Conservation (phyloP, 176 grass and related monocot species). For the Avena eriantha region DNA sequence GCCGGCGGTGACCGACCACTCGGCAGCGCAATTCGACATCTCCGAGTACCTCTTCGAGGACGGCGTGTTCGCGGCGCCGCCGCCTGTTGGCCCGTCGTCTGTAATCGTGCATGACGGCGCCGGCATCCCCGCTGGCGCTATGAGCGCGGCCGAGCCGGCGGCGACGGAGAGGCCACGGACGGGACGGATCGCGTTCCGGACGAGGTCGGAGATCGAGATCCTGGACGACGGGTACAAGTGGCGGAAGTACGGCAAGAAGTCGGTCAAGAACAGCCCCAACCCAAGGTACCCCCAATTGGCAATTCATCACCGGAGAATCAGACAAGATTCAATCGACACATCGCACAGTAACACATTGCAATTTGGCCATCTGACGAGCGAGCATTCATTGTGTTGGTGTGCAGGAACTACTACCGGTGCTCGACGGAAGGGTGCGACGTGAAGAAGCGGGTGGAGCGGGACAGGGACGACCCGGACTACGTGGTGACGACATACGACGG, state of each 20-base stretch:
- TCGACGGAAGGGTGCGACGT: slow-evolving; percentile 92
- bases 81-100: background rate
- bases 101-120: background rate
- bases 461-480: slow-evolving; percentile 80
- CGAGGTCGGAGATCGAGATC: slow-evolving; percentile 76
- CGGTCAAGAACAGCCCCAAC: slow-evolving; percentile 98
- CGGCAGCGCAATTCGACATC: slow-evolving; percentile 55
- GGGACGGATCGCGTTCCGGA: slow-evolving; percentile 84
- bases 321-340: background rate
- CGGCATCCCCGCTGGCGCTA: background rate
- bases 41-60: slow-evolving; percentile 68
- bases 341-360: too few relatives aligned
- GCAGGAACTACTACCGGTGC: slow-evolving; percentile 97
- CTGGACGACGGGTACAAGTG: slow-evolving; percentile 92
- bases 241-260: slow-evolving; percentile 98
- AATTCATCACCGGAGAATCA: too few relatives aligned
- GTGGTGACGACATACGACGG: slow-evolving; percentile 98
- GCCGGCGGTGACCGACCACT: background rate
- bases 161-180: slow-evolving; percentile 54
- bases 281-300: slow-evolving; percentile 53
- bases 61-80: slow-evolving; percentile 3
- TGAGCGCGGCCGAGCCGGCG: slow-evolving; percentile 43
- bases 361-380: background rate
- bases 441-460: slow-evolving; percentile 97
- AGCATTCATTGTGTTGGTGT: background rate